phyloP scores from a whole-genome alignment of 2,329 filamentous ascomycete genomes.

The Ceratocystis papillata region DNA sequence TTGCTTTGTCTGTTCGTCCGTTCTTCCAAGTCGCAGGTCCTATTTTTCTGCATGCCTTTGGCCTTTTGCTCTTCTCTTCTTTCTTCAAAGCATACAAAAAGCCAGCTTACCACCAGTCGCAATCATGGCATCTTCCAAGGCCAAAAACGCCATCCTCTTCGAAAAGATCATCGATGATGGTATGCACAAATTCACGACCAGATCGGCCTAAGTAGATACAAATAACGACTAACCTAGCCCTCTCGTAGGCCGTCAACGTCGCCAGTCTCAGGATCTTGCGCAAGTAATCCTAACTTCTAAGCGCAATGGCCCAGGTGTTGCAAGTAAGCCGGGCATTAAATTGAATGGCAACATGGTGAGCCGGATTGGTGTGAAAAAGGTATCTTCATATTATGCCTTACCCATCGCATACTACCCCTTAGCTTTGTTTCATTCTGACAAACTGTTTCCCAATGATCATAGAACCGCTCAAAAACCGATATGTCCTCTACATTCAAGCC shows the following conservation, averaged over 20 bases:
- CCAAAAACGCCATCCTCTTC: slow-evolving; percentile 40
- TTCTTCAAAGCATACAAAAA: background rate
- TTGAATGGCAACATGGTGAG: slow-evolving; percentile 43
- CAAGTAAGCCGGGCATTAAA: background rate
- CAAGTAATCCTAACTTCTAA: slow-evolving; percentile 54
- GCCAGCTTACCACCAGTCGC: background rate
- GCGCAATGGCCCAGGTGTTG: slow-evolving; percentile 48
- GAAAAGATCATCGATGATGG: slow-evolving; percentile 47
- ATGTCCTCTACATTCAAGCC: background rate
- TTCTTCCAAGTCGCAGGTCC: background rate
- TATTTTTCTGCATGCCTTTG: background rate
- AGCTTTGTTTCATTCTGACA: background rate
- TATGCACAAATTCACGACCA: slow-evolving; percentile 29
- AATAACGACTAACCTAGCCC: slow-evolving; percentile 3
- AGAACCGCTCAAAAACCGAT: slow-evolving; percentile 15
- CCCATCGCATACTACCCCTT: slow-evolving; percentile 3
- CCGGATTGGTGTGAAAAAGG: slow-evolving; percentile 64
- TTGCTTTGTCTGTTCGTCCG: background rate
- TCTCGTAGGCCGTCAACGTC: slow-evolving; percentile 50
- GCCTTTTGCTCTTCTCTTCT: background rate
- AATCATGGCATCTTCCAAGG: slow-evolving; percentile 30
- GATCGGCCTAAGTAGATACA: background rate
- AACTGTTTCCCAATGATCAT: background rate
- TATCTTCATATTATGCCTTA: slow-evolving; percentile 30
- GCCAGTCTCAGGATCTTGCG: slow-evolving; percentile 61